Evolutionary conservation across 2,329 filamentous ascomycete species (phyloP).

Genomic region (Epicoccum nigrum): DNA sequence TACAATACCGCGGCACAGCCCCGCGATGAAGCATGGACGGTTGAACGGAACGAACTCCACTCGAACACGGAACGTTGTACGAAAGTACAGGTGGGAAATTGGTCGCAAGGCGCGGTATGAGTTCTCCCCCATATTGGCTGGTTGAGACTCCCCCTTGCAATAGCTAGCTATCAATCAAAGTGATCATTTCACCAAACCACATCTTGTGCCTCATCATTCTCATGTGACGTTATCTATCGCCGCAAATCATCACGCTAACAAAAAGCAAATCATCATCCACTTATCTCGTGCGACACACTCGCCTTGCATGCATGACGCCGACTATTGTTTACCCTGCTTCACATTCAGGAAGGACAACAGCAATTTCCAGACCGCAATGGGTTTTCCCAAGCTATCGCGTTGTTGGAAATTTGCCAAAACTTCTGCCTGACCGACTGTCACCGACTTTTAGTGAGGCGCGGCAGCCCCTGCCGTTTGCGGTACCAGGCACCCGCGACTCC

Average conservation of each 20-base stretch:
- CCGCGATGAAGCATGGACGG: slow-evolving; percentile 14
- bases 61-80: slow-evolving; percentile 15
- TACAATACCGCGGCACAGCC: slow-evolving; percentile 21
- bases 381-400: slow-evolving; percentile 8
- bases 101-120: slow-evolving; percentile 25
- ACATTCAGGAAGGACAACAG: neutral
- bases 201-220: slow-evolving; percentile 9
- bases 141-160: slow-evolving; percentile 33
- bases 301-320: slow-evolving; percentile 12
- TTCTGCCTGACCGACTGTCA: slow-evolving; percentile 17
- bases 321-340: neutral
- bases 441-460: slow-evolving; percentile 15
- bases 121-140: slow-evolving; percentile 29
- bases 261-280: slow-evolving; percentile 18
- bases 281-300: slow-evolving; percentile 8
- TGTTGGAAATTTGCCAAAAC: slow-evolving; percentile 6
- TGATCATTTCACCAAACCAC: slow-evolving; percentile 22
- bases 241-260: slow-evolving; percentile 24
- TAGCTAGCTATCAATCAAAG: slow-evolving; percentile 33
- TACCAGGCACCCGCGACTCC: slow-evolving; percentile 13
- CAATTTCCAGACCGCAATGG: neutral
- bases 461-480: slow-evolving; percentile 12
- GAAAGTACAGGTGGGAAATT: slow-evolving; percentile 11
- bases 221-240: slow-evolving; percentile 31
- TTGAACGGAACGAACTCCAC: slow-evolving; percentile 15